These are phyloP conservation scores for Amphibolis antarctica DNA, from an alignment of 106 monocot species.

Conservation along the genomic window DNA sequence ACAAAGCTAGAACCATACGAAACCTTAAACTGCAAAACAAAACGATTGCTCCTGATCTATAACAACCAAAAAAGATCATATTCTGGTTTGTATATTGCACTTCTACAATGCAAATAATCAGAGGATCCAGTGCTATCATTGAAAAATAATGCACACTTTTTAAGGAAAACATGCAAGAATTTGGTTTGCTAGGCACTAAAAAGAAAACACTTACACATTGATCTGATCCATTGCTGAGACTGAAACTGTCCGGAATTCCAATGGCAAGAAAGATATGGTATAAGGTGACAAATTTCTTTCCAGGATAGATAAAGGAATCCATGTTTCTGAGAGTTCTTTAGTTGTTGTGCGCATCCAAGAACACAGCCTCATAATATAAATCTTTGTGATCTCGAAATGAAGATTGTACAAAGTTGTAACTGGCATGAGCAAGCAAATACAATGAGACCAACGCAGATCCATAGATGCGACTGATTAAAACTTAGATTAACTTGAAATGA, in stretches of 20 bases:
- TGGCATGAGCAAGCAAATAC: slow-evolving; percentile 28
- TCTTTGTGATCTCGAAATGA: slow-evolving; percentile 84
- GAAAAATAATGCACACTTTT: background rate
- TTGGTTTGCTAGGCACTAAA: background rate
- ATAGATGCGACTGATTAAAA: no score
- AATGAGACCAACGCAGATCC: slow-evolving; percentile 2
- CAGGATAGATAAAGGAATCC: slow-evolving; percentile 82
- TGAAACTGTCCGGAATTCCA: slow-evolving; percentile 52
- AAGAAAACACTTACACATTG: slow-evolving; percentile 41
- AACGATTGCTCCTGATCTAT: no score
- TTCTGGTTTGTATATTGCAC: no score
- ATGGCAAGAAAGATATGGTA: slow-evolving; percentile 78
- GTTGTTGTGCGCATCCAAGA: slow-evolving; percentile 82
- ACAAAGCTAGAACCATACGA: no score
- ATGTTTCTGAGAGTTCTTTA: slow-evolving; percentile 75
- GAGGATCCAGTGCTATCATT: background rate
- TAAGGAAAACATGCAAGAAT: background rate
- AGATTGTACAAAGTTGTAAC: slow-evolving; percentile 52
- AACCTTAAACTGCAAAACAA: no score
- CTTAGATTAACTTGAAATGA: no score
- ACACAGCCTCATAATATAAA: slow-evolving; percentile 82
- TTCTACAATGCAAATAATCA: no score
- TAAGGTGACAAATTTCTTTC: slow-evolving; percentile 90
- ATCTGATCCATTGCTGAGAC: slow-evolving; percentile 95
- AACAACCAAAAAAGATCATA: no score